Base-by-base conservation (phyloP, 2,329 filamentous ascomycete species). In the Ophiostoma quercus region DNA sequence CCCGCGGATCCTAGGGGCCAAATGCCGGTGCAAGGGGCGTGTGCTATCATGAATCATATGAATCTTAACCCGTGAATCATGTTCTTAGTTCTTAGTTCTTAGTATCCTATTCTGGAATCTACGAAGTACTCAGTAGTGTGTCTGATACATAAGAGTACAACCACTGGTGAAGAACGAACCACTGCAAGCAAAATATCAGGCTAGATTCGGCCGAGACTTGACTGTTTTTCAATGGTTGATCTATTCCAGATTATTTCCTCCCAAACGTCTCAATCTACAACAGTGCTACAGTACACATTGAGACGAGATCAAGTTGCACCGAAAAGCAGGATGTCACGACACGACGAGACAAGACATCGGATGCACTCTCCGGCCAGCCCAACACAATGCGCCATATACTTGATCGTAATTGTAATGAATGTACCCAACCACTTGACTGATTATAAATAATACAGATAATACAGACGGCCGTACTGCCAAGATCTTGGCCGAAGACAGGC, bases 1-100 rank as follows among this genome's bases (percentile, higher is more conserved):
- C 14, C 19, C 43, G 43, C 43, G 16, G 43, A 47, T 47, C 43
- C 7, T 19, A n/a, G 43, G 19, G 19, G 43, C 43, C 43, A 47
- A 47, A 47, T 47, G 43, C 43, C 43, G 43, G 43, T 47, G 43
- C 43, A 47, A 47, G 43, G 43, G 43, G 39, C 14, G 19, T n/a
- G 43, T 47, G 43, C 43, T 47, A 47, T 47, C 43, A 47, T 47
- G 43, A 47, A 47, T 47, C 43, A 41, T 41, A 47, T 47, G 43
- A 47, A 47, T 47, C 43, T 12, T 41, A n/a, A 16, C 19, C 16
- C 6, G 43, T 47, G 43, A 47, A 47, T 47, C 43, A 47, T 47
- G 43, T 47, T 19, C 19, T 16, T 34, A 8, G 1, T 34, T 3
- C 32, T 34, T 34, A 34, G 3, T 34, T 34, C 5, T 34, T 34